Conservation (phyloP, 2,329 filamentous ascomycete genomes). For the Teratosphaeria epicoccoides region DNA sequence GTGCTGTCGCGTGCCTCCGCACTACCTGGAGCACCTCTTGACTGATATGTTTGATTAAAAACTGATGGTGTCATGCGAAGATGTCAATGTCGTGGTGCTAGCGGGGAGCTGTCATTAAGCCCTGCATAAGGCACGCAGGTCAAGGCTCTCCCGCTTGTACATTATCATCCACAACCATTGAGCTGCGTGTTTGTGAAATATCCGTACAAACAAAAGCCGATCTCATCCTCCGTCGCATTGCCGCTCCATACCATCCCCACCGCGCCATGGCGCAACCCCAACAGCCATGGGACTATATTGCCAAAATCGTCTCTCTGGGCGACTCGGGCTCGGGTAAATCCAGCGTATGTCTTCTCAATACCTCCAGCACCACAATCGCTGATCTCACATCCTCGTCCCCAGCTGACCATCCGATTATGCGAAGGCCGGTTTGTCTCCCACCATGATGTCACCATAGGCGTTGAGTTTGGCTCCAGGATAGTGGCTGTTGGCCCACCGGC, state of each 20-base stretch:
- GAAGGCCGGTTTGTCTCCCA: slow-evolving; percentile 89
- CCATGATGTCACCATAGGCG: slow-evolving; percentile 94
- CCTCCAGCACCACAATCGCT: slow-evolving; percentile 1
- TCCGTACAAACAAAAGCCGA: neutral
- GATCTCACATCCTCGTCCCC: slow-evolving; percentile 14
- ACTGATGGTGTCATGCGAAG: neutral
- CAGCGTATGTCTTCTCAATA: slow-evolving; percentile 36
- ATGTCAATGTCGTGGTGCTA: neutral
- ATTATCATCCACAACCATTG: too few relatives aligned
- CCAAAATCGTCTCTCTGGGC: slow-evolving; percentile 95
- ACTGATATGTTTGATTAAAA: neutral
- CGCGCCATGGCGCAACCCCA: neutral
- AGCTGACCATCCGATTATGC: slow-evolving; percentile 87
- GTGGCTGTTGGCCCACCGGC: slow-evolving; percentile 82
- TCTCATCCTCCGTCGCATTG: slow-evolving; percentile 12
- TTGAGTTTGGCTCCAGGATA: slow-evolving; percentile 89
- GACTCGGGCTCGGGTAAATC: slow-evolving; percentile 96
- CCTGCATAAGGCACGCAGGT: neutral
- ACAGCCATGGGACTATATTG: slow-evolving; percentile 93
- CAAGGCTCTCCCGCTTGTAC: too few relatives aligned
- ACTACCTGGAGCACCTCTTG: neutral
- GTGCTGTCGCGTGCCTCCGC: neutral
- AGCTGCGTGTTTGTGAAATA: too few relatives aligned
- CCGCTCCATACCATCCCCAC: slow-evolving; percentile 11
- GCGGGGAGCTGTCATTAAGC: neutral